A percentile compares a stretch with the other conserved stretches of the same genome.
These are phyloP conservation scores for Boletus huronensis DNA, from an alignment of 768 basidiomycete species.

Conservation along the genomic window DNA sequence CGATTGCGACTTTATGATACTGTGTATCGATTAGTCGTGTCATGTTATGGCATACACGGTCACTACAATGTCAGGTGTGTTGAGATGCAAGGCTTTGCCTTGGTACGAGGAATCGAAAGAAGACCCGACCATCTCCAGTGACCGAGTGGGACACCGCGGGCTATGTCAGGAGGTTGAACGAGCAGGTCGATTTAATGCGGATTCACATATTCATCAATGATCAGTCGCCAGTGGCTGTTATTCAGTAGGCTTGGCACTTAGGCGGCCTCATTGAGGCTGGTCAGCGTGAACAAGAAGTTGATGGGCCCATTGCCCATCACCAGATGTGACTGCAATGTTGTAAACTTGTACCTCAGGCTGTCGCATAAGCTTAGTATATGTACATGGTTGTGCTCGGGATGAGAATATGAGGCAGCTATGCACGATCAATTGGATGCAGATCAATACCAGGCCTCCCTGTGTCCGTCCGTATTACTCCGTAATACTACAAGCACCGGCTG, in stretches of 20 bases:
- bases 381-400: not conserved
- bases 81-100: not conserved
- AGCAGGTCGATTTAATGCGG: not conserved
- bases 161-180: not conserved
- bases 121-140: too few relatives aligned
- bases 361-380: too few relatives aligned
- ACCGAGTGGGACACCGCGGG: too few relatives aligned
- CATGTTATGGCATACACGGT: not conserved
- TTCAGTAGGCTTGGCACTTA: too few relatives aligned
- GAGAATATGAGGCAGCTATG: not conserved
- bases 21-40: constrained; percentile 28
- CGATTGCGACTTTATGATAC: constrained; percentile 20
- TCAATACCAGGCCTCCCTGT: not conserved
- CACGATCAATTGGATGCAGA: not conserved
- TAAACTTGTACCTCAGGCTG: too few relatives aligned
- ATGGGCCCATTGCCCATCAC: too few relatives aligned
- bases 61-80: not conserved
- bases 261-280: too few relatives aligned
- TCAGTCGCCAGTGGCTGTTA: not conserved
- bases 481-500: too few relatives aligned
- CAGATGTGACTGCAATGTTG: not conserved
- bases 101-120: not conserved
- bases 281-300: not conserved
- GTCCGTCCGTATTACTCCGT: too few relatives aligned
- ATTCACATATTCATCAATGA: not conserved